Base-by-base conservation (phyloP, 805 yeast genomes). In the Candida nitratophila region DNA sequence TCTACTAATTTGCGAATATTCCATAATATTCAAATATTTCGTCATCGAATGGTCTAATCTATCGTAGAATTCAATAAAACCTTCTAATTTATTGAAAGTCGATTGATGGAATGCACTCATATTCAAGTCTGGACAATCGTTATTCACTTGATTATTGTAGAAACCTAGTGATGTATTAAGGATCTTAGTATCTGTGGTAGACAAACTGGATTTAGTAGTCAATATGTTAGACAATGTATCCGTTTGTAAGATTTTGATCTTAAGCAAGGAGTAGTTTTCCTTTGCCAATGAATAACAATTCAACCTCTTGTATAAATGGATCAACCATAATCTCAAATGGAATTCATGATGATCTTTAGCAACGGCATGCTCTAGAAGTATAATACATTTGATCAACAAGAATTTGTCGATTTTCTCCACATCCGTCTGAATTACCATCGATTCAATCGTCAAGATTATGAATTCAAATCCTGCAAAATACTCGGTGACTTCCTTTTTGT, bases 231-330 rank as follows among this genome's bases (percentile, higher is more conserved):
- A 74, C 39, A 85, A 59, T 0, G 86, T 75, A 44, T 90, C 96
- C 41, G 73, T 68, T 61, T 91, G 98, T 9, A 89, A 62, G 64
- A 82, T 80, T 55, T 84, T 86, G 51, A 88, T 75, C 32, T 79
- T 76, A 42, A 90, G 61, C 1, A 68, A 55, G 15, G 71, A 60
- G 58, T 74, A 88, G 39, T 79, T 75, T 8, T 60, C 56, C 30
- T 60, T 52, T 0, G 90, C 82, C 36, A 68, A 59, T 1, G 73
- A 57, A 29, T 69, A 68, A 10, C 79, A 66, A 40, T 88, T 88
- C 9, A 87, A 54, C 17, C 70, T 56, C 15, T 75, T 68, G 60
- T 84, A 86, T 3, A 87, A 56, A 27, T 77, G 71, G 40, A 85
- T 71, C 31, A 89, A 65, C 90, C 93, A 86, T 9, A 86, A 61